A percentile compares a stretch with the other conserved stretches of the same genome.
These are phyloP conservation scores for Cutaneotrichosporon curvatum DNA, from an alignment of 1,284 basidiomycete genomes.

Conservation along the genomic window DNA sequence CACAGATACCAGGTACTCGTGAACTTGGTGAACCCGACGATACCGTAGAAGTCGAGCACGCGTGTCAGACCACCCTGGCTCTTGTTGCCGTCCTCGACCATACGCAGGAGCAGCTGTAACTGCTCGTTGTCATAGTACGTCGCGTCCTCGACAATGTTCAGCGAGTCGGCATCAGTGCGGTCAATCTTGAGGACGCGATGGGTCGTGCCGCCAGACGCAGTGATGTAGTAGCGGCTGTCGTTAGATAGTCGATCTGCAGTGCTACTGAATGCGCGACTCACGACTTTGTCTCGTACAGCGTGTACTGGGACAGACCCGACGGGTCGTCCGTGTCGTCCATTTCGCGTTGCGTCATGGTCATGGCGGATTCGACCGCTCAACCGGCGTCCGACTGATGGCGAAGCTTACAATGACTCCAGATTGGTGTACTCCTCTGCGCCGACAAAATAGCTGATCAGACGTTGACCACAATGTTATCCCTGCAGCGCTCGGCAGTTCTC, in stretches of 20 bases:
- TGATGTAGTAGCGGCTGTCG: conserved; percentile 69
- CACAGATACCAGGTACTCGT: conserved; percentile 89
- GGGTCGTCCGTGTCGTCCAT: conserved; percentile 26
- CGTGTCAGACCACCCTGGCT: conserved; percentile 78
- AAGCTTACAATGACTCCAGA: no score
- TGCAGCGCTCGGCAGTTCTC: no score
- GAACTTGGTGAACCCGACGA: conserved; percentile 72
- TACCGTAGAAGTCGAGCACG: conserved; percentile 63
- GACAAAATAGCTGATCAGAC: no score
- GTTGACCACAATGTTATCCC: no score
- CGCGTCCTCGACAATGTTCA: conserved; percentile 75
- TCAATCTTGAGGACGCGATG: conserved; percentile 90
- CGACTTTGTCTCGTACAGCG: conserved; percentile 78
- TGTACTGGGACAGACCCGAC: conserved; percentile 64
- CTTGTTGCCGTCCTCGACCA: conserved; percentile 91
- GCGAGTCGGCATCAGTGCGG: conserved; percentile 65
- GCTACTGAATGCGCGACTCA: conserved; percentile 13
- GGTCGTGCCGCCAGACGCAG: conserved; percentile 57
- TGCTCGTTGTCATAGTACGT: conserved; percentile 80
- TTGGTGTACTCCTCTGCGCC: no score
- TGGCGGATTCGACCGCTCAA: not conserved
- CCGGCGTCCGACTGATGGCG: not conserved
- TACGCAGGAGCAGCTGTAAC: conserved; percentile 81
- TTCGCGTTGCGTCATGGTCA: conserved; percentile 2
- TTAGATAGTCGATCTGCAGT: not conserved